Conservation (phyloP, 371 early-diverging fungal genomes). For the Catenaria anguillulae region DNA sequence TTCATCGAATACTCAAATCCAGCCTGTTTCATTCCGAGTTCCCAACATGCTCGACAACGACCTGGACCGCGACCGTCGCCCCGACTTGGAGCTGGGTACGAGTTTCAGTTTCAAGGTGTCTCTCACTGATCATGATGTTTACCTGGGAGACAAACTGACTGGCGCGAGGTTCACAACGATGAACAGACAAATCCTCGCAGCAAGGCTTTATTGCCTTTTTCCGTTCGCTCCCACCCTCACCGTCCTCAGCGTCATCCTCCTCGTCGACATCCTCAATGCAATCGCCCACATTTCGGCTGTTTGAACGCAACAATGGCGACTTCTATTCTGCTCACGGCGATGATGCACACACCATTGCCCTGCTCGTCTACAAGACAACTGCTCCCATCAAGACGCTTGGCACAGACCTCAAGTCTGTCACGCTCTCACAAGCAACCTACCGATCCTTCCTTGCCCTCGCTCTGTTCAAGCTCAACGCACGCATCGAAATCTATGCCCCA, state of each 20-base stretch:
- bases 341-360: slow-evolving; percentile 71
- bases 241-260: slow-evolving; percentile 13
- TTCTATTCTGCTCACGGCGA: slow-evolving; percentile 77
- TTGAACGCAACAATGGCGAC: slow-evolving; percentile 18
- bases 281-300: slow-evolving; percentile 13
- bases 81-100: too few species aligned
- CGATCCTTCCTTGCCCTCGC: slow-evolving; percentile 50
- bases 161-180: too few species aligned
- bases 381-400: slow-evolving; percentile 81
- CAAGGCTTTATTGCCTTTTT: background rate
- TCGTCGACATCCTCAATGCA: slow-evolving; percentile 11
- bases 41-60: too few species aligned
- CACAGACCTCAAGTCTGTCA: slow-evolving; percentile 63
- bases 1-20: too few species aligned
- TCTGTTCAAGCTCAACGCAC: slow-evolving; percentile 50
- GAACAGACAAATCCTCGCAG: background rate
- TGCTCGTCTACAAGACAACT: slow-evolving; percentile 69
- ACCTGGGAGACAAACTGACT: too few species aligned
- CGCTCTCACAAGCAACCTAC: slow-evolving; percentile 52
- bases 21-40: too few species aligned
- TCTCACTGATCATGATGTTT: too few species aligned
- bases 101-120: too few species aligned
- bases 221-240: background rate
- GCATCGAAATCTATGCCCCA: slow-evolving; percentile 74
- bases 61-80: too few species aligned